A percentile compares a stretch with the other conserved stretches of the same genome.
phyloP scores from a whole-genome alignment of 441 rosid species.

The Lepidium campestre region DNA sequence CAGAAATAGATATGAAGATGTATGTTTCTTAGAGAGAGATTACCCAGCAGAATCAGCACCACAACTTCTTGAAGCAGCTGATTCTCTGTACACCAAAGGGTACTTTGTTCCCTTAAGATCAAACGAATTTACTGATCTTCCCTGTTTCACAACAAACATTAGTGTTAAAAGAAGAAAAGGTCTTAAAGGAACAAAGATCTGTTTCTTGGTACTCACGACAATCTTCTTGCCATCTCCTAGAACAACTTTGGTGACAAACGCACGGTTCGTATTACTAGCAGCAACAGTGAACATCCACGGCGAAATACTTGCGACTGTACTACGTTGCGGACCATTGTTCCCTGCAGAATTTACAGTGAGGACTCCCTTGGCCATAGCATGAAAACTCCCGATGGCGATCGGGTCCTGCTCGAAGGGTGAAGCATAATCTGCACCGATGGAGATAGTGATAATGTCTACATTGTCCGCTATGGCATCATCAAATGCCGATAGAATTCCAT shows the following conservation, averaged over 20 bases:
- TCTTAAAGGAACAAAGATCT: neutral
- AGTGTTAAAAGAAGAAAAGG: neutral
- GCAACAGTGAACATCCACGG: conserved; percentile 54
- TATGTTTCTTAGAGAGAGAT: neutral
- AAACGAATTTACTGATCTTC: conserved; percentile 40
- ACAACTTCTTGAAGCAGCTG: conserved; percentile 25
- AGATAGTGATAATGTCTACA: conserved; percentile 38
- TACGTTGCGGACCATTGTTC: conserved; percentile 30
- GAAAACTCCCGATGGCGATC: conserved; percentile 44
- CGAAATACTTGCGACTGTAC: conserved; percentile 22
- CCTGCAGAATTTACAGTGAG: conserved; percentile 48
- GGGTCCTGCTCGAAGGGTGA: conserved; percentile 16
- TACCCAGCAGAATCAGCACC: conserved; percentile 10
- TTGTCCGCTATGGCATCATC: conserved; percentile 53
- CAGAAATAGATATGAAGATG: neutral
- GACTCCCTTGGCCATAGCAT: conserved; percentile 39
- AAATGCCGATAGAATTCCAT: conserved; percentile 40
- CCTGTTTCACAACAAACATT: conserved; percentile 25
- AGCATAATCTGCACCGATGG: conserved; percentile 25
- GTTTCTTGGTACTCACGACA: conserved; percentile 30
- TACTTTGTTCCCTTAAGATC: conserved; percentile 21
- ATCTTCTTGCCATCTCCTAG: conserved; percentile 42
- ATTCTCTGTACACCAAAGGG: conserved; percentile 32
- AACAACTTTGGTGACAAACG: conserved; percentile 35
- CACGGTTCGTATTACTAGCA: conserved; percentile 45